phyloP scores from a whole-genome alignment of 306 rosid species.

The Prunus armeniaca region DNA sequence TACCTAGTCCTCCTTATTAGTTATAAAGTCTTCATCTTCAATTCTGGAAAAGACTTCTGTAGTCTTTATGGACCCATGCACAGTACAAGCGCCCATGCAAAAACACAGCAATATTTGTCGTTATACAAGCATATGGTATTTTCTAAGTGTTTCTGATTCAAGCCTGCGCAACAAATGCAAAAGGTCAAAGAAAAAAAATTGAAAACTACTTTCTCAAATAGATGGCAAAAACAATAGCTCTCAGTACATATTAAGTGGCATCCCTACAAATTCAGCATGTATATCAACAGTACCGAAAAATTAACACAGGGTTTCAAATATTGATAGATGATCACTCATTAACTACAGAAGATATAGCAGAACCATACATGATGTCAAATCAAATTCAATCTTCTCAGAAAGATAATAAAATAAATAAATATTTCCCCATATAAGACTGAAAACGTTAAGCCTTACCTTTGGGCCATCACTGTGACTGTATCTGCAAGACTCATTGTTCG shows the following conservation, averaged over 20 bases:
- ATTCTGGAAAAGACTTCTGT: neutral
- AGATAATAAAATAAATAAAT: neutral
- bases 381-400: neutral
- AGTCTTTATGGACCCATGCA: neutral
- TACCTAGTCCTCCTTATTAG: neutral
- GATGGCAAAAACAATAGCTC: neutral
- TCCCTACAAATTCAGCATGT: no score
- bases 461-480: constrained; percentile 82
- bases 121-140: neutral
- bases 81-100: neutral
- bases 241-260: no score
- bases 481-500: constrained; percentile 79
- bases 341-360: neutral
- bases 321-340: neutral
- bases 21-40: neutral
- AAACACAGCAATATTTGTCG: neutral
- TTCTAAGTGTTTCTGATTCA: neutral
- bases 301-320: no score
- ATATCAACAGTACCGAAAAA: no score
- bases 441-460: constrained; percentile 39
- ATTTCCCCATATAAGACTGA: neutral
- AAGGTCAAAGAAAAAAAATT: neutral
- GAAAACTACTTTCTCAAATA: neutral
- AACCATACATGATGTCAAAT: neutral
- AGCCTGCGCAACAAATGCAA: neutral